Conservation (phyloP, 2,329 filamentous ascomycete species). For the Apiospora kogelbergensis region DNA sequence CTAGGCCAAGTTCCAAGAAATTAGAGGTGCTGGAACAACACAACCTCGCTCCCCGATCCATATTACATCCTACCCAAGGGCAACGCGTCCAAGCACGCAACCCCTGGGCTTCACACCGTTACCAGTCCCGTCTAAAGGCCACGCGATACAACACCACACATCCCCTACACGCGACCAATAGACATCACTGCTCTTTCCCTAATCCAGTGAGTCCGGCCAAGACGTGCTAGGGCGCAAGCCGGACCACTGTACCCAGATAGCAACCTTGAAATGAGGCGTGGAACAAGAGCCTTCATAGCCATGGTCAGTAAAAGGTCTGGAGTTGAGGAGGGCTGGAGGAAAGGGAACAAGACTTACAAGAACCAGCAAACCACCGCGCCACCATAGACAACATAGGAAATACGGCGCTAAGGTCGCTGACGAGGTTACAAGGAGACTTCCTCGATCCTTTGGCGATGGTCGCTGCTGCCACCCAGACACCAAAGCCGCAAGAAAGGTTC, state of each 20-base stretch:
- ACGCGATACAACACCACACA: not conserved
- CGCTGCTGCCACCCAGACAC: constrained; percentile 2
- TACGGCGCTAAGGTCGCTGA: not conserved
- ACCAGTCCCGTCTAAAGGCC: not conserved
- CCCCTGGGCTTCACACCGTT: not conserved
- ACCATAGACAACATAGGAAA: not conserved
- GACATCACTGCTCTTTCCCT: not conserved
- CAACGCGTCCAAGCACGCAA: not conserved
- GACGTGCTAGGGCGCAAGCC: not conserved
- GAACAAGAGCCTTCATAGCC: not conserved
- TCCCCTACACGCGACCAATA: not conserved
- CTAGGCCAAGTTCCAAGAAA: not conserved
- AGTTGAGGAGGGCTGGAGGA: not conserved
- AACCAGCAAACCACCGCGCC: not conserved
- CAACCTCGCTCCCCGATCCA: not conserved
- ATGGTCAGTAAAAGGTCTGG: not conserved
- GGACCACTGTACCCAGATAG: not conserved
- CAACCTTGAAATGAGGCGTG: not conserved
- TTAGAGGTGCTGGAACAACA: not conserved
- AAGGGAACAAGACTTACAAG: not conserved
- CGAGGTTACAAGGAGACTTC: not conserved
- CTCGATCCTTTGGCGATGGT: not conserved
- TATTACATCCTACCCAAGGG: not conserved
- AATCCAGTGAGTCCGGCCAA: not conserved
- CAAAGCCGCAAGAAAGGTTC: not conserved